A percentile compares a stretch with the other conserved stretches of the same genome.
Conservation (phyloP, 495 filamentous ascomycete genomes). For the Penicillium salamii region DNA sequence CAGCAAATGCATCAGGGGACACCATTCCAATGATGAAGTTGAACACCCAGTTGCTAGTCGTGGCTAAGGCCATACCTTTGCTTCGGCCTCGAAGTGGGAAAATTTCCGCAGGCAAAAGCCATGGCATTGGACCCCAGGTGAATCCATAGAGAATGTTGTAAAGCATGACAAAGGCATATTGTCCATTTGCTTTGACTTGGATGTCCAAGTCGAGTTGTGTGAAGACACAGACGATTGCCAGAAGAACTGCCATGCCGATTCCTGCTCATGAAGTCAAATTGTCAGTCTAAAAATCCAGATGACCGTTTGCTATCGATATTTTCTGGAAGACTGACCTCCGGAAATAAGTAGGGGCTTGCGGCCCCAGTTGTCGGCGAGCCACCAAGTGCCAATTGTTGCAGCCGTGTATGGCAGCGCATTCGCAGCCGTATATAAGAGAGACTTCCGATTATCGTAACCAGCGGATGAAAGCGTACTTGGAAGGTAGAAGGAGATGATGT, state of each 20-base stretch:
- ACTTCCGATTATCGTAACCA: constrained; percentile 26
- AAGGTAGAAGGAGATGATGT: constrained; percentile 35
- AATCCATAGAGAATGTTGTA: constrained; percentile 31
- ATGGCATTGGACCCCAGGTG: constrained; percentile 70
- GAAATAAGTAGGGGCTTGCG: constrained; percentile 37
- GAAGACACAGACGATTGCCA: constrained; percentile 27
- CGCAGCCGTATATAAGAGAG: constrained; percentile 24
- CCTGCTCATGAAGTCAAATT: constrained; percentile 1
- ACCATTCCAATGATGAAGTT: constrained; percentile 76
- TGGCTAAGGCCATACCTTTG: constrained; percentile 64
- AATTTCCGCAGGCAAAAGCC: constrained; percentile 69
- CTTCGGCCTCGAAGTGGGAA: constrained; percentile 68
- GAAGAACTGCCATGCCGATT: constrained; percentile 22
- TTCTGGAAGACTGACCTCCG: constrained; percentile 15
- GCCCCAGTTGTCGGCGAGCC: constrained; percentile 36
- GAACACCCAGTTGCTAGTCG: constrained; percentile 73
- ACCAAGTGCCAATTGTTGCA: constrained; percentile 27
- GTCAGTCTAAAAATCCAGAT: neutral
- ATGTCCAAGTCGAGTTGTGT: constrained; percentile 17
- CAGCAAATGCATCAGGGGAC: constrained; percentile 60
- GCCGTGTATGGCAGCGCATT: constrained; percentile 31
- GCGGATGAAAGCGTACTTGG: constrained; percentile 26
- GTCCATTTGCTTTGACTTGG: constrained; percentile 21
- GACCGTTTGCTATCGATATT: neutral
- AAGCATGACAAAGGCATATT: constrained; percentile 42